A percentile compares a stretch with the other conserved stretches of the same genome.
Conservation (phyloP, 331 rosid species). For the Dryas integrifolia region DNA sequence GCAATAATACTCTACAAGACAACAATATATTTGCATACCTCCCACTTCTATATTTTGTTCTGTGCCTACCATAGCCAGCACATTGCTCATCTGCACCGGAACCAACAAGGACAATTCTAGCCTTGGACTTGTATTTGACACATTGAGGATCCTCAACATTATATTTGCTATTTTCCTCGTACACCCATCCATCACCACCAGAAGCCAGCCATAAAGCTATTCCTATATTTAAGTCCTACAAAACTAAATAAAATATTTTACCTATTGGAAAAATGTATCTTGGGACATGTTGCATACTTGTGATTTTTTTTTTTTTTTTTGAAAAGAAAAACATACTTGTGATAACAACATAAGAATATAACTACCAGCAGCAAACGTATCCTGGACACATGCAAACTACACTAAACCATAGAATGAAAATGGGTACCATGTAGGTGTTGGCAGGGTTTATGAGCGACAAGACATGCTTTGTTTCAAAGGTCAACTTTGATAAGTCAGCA, state of each 20-base stretch:
- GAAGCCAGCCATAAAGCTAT: conserved; percentile 91
- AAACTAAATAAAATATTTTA: conserved; percentile 21
- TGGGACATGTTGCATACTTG: background rate
- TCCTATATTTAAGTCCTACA: conserved; percentile 90
- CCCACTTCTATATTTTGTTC: conserved; percentile 73
- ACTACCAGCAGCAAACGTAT: background rate
- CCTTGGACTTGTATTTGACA: conserved; percentile 64
- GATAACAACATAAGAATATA: background rate
- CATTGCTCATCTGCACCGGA: conserved; percentile 99
- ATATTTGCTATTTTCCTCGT: conserved; percentile 38
- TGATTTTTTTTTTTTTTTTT: background rate
- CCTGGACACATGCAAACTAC: background rate
- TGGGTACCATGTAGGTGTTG: conserved; percentile 82
- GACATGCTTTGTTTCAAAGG: conserved; percentile 68
- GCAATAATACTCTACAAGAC: background rate
- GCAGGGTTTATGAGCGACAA: conserved; percentile 90
- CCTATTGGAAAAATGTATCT: conserved; percentile 12
- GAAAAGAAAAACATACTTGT: background rate
- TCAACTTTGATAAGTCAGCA: conserved; percentile 69
- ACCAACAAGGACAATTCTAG: conserved; percentile 95
- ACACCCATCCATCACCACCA: conserved; percentile 80
- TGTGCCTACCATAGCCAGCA: conserved; percentile 97
- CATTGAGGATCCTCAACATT: conserved; percentile 39
- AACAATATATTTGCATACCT: conserved; percentile 46
- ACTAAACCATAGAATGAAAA: conserved; percentile 4